phyloP scores from a whole-genome alignment of 176 grass and related monocot genomes.

The Cenchrus americanus region DNA sequence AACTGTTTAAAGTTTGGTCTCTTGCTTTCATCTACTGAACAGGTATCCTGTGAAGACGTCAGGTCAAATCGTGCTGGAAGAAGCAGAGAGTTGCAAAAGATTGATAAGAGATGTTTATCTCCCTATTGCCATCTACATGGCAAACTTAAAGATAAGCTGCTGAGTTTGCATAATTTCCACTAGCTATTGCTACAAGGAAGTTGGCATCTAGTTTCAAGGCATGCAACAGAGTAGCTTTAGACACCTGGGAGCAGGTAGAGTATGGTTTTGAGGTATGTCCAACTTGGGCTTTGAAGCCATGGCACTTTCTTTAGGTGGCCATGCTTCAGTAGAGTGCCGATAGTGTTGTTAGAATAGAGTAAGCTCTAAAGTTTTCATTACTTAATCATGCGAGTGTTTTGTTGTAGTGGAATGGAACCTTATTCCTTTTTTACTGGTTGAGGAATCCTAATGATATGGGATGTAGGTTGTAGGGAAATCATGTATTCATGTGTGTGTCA shows the following conservation, averaged over 20 bases:
- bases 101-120: not conserved
- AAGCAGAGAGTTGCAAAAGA: not conserved
- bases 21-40: conserved; percentile 15
- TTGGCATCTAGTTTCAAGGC: not conserved
- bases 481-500: not conserved
- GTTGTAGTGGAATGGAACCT: conserved; percentile 1
- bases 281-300: conserved; percentile 2
- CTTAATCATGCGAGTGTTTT: not conserved
- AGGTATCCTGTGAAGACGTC: conserved; percentile 6
- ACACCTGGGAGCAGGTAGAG: not conserved
- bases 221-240: conserved; percentile 1
- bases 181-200: not conserved
- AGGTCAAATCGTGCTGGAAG: conserved; percentile 20
- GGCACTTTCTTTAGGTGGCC: not conserved
- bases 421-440: not conserved
- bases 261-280: not conserved
- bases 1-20: conserved; percentile 13
- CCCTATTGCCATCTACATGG: not conserved
- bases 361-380: not conserved
- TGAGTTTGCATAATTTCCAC: not conserved
- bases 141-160: conserved; percentile 33
- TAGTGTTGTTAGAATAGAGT: conserved; percentile 24
- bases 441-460: not conserved
- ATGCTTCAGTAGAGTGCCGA: not conserved
- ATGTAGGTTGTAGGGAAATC: not conserved